Percentiles rank a stretch among this genome's conserved stretches.
phyloP scores from a whole-genome alignment of 108 stramenopile species.

The Fragilaria crotonensis region DNA sequence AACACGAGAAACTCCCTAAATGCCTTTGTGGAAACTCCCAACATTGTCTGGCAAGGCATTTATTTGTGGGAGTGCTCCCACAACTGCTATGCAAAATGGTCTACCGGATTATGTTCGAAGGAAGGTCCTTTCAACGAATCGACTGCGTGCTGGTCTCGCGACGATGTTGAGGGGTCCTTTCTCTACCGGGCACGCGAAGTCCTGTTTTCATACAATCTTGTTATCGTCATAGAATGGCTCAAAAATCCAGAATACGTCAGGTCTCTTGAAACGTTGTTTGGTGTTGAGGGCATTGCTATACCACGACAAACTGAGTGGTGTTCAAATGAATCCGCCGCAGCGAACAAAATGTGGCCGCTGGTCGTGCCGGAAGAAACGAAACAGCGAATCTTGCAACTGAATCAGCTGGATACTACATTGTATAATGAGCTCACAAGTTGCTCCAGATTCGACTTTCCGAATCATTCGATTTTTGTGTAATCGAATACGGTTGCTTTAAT shows the following conservation, averaged over 20 bases:
- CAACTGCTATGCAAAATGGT: neutral
- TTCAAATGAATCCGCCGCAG: neutral
- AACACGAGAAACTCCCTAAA: neutral
- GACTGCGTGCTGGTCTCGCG: neutral
- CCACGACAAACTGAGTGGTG: neutral
- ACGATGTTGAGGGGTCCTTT: neutral
- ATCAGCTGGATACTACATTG: neutral
- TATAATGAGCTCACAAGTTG: neutral
- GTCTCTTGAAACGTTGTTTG: neutral
- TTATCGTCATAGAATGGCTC: neutral
- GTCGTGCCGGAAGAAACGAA: neutral
- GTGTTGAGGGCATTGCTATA: neutral
- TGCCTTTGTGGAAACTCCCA: constrained; percentile 1
- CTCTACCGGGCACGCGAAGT: neutral
- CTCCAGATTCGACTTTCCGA: neutral
- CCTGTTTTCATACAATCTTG: neutral
- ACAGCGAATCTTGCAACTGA: neutral
- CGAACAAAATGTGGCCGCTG: neutral
- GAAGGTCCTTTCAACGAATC: neutral
- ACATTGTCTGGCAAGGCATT: neutral
- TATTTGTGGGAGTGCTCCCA: neutral
- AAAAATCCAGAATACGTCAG: neutral
- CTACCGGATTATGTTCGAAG: neutral
- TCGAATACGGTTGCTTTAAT: too few relatives aligned
- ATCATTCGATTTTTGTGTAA: neutral